Conservation (phyloP, 2,329 filamentous ascomycete genomes). For the Parascedosporium putredinis region DNA sequence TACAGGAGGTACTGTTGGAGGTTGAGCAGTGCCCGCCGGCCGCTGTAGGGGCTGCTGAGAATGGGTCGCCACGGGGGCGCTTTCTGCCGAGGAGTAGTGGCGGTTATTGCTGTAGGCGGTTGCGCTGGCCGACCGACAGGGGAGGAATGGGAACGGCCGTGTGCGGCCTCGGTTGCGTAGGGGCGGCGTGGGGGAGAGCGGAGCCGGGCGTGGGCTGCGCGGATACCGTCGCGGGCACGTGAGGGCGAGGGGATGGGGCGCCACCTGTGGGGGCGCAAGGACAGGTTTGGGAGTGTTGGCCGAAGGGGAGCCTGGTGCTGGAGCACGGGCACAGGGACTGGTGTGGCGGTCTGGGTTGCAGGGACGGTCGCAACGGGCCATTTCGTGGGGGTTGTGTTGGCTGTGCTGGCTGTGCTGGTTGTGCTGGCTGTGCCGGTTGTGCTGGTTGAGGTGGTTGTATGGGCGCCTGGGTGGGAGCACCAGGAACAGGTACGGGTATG, state of each 20-base stretch:
- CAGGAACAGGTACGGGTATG: neutral
- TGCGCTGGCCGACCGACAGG: neutral
- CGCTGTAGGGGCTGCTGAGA: neutral
- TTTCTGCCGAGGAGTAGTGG: neutral
- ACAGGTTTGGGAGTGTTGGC: neutral
- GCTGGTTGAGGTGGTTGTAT: constrained; percentile 21
- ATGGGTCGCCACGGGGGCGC: neutral
- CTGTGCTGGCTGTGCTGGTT: constrained; percentile 22
- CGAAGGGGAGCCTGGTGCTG: neutral
- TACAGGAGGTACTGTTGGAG: neutral
- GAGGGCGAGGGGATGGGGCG: constrained; percentile 4
- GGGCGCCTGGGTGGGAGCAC: constrained; percentile 15
- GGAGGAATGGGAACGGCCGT: neutral
- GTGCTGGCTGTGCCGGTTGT: constrained; percentile 17
- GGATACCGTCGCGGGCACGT: neutral
- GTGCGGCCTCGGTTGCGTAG: neutral
- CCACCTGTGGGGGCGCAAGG: constrained; percentile 4
- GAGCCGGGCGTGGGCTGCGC: neutral
- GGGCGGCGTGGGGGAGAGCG: neutral
- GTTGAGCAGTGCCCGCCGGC: neutral
- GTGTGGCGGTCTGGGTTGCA: neutral
- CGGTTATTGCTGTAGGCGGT: neutral
- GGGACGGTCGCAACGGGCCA: neutral
- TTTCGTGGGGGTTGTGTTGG: constrained; percentile 9
- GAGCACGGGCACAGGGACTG: neutral